phyloP scores from a whole-genome alignment of 2,329 filamentous ascomycete species.

The Phaeosphaeriaceae sp. region DNA sequence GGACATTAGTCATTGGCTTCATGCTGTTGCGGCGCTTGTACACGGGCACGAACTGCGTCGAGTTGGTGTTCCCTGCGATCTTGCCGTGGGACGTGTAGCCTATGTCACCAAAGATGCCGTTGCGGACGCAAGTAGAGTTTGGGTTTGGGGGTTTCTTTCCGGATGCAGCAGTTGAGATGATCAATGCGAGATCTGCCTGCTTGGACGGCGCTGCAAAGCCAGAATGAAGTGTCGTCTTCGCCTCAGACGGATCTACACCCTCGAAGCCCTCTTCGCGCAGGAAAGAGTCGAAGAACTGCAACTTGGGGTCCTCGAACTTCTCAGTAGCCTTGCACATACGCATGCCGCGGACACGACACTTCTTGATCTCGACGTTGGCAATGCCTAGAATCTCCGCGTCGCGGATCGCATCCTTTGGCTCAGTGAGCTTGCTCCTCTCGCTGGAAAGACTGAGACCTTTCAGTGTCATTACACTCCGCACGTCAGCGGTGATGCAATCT shows the following conservation, averaged over 20 bases:
- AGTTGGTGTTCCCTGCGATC: too few relatives aligned
- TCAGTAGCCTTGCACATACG: neutral
- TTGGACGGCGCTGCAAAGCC: neutral
- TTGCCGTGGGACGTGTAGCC: too few relatives aligned
- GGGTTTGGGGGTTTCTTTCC: too few relatives aligned
- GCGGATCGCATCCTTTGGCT: neutral
- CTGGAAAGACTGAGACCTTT: neutral
- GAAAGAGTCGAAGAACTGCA: slow-evolving; percentile 2
- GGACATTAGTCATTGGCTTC: neutral
- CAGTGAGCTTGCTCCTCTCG: neutral
- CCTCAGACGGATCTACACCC: neutral
- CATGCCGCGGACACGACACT: neutral
- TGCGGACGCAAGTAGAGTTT: too few relatives aligned
- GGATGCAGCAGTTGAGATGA: neutral
- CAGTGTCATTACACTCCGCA: neutral
- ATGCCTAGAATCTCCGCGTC: slow-evolving; percentile 1
- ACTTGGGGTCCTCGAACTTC: neutral
- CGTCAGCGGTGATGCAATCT: neutral
- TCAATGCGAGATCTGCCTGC: neutral
- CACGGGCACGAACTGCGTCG: too few relatives aligned
- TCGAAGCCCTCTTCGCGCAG: neutral
- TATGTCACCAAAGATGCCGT: neutral
- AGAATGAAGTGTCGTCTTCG: neutral
- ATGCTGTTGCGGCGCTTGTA: too few relatives aligned
- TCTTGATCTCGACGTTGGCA: neutral